phyloP scores from a whole-genome alignment of 345 rosid species.

The Citrus glauca region DNA sequence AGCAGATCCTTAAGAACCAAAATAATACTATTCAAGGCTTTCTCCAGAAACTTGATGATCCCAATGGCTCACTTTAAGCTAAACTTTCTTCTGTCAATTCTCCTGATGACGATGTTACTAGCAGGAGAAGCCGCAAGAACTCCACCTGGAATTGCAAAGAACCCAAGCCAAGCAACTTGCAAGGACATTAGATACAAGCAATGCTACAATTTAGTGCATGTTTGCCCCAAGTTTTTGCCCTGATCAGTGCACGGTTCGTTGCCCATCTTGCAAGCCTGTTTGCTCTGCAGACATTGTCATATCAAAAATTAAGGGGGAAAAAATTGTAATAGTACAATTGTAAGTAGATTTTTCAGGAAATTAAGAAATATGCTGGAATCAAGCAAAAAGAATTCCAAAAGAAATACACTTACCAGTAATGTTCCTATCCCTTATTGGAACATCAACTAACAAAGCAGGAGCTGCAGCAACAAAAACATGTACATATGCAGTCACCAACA shows the following conservation, averaged over 20 bases:
- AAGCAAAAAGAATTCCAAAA: no score
- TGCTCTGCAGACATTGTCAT: slow-evolving; percentile 10
- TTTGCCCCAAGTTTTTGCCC: slow-evolving; percentile 61
- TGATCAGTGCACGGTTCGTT: slow-evolving; percentile 40
- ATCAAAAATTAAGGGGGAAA: background rate
- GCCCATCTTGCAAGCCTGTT: slow-evolving; percentile 50
- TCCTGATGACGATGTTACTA: slow-evolving; percentile 29
- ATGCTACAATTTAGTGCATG: slow-evolving; percentile 43
- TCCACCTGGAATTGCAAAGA: slow-evolving; percentile 54
- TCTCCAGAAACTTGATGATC: background rate
- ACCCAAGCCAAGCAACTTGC: slow-evolving; percentile 48
- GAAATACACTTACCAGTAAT: no score
- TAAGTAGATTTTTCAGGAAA: no score
- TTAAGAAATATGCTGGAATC: slow-evolving; percentile 14
- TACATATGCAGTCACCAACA: no score
- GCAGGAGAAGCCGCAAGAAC: slow-evolving; percentile 27
- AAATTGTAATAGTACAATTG: background rate
- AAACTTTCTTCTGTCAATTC: slow-evolving; percentile 16
- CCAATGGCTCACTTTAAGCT: slow-evolving; percentile 20
- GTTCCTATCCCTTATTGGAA: no score
- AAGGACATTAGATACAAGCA: slow-evolving; percentile 38
- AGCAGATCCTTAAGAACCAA: background rate
- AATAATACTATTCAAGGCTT: no score
- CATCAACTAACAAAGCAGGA: no score
- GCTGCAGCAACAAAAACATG: no score